Conservation (phyloP, 495 filamentous ascomycete genomes). For the Daldinia caldariorum region DNA sequence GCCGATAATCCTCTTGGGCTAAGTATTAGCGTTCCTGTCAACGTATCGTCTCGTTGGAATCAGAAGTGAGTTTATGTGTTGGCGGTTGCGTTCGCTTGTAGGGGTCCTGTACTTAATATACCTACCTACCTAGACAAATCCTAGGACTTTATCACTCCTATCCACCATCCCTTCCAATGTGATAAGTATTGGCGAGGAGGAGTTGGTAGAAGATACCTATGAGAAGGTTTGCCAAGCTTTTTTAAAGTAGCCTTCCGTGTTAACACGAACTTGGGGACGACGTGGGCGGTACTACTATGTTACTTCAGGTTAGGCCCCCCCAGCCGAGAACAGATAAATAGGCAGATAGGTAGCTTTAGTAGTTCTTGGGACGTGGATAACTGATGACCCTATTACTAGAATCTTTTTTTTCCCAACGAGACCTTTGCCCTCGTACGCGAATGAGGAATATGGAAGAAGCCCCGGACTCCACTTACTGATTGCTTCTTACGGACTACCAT, state of each 20-base stretch:
- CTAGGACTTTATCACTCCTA: not conserved
- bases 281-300: not conserved
- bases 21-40: no score
- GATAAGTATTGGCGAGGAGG: not conserved
- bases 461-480: not conserved
- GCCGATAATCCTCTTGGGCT: not conserved
- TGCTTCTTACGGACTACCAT: slow-evolving; percentile 1
- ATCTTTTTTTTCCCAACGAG: not conserved
- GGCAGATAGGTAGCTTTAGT: not conserved
- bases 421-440: not conserved
- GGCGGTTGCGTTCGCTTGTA: not conserved
- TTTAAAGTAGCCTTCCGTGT: not conserved
- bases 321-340: not conserved
- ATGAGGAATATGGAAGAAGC: not conserved
- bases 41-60: no score
- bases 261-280: not conserved
- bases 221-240: not conserved
- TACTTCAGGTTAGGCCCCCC: not conserved
- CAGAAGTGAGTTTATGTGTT: not conserved
- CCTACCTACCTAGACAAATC: not conserved
- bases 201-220: not conserved
- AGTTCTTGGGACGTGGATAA: no score
- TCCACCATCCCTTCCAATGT: not conserved
- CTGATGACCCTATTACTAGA: not conserved
- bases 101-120: not conserved